phyloP scores from a whole-genome alignment of 225 moss, liverwort and hornwort genomes.

The Rhytidiadelphus loreus region DNA sequence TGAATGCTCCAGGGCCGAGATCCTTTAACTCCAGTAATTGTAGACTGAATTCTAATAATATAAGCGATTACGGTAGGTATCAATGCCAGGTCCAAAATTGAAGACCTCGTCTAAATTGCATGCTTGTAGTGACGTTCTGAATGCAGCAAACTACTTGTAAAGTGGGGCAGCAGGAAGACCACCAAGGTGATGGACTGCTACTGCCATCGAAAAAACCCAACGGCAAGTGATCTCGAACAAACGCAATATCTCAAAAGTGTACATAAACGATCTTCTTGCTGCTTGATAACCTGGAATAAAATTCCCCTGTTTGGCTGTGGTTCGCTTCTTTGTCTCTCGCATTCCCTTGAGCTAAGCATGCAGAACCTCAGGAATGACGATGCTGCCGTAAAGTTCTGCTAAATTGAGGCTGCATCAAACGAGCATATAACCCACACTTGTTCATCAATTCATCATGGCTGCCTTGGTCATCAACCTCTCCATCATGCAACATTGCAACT shows the following conservation, averaged over 20 bases:
- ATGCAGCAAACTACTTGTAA: background rate
- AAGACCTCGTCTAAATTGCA: background rate
- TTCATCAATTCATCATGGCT: conserved; percentile 66
- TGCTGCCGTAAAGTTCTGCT: conserved; percentile 50
- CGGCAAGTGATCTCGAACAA: background rate
- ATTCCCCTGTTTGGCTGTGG: background rate
- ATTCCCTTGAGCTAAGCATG: background rate
- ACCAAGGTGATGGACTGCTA: background rate
- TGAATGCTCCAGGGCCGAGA: background rate
- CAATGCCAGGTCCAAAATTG: conserved; percentile 10
- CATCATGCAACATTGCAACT: conserved; percentile 58
- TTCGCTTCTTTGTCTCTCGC: background rate
- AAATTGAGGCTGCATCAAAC: conserved; percentile 65
- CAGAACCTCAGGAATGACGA: conserved; percentile 32
- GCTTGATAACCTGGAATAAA: background rate
- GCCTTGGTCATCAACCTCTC: conserved; percentile 65
- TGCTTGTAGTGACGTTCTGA: background rate
- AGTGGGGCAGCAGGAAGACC: background rate
- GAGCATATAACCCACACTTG: conserved; percentile 59
- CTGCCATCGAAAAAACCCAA: background rate
- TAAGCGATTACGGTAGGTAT: background rate
- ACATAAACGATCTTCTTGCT: background rate
- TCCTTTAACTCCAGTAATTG: background rate
- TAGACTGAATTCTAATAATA: background rate
- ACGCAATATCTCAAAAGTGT: background rate